phyloP scores from a whole-genome alignment of 768 basidiomycete species.

The Lactarius pseudohatsudake region DNA sequence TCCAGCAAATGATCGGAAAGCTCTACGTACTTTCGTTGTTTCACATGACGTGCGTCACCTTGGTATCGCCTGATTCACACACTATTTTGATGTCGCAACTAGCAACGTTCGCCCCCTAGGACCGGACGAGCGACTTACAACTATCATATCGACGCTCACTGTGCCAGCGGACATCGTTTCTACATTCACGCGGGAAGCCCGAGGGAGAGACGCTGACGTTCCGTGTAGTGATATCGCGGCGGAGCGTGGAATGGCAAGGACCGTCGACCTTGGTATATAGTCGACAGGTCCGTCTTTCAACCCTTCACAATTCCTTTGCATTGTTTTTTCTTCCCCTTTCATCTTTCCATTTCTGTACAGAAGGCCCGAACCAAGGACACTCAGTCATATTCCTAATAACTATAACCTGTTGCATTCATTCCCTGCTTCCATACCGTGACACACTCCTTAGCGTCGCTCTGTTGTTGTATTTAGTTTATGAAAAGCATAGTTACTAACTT shows the following conservation, averaged over 20 bases:
- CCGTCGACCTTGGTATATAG: background rate
- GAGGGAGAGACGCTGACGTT: background rate
- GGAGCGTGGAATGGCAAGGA: background rate
- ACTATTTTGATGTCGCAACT: background rate
- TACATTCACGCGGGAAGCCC: background rate
- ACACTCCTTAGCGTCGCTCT: too few species aligned
- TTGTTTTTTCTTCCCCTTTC: background rate
- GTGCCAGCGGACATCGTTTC: conserved; percentile 1
- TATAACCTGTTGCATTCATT: too few species aligned
- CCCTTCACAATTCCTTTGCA: too few species aligned
- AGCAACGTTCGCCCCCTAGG: background rate
- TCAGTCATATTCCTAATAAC: background rate
- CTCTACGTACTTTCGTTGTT: conserved; percentile 20
- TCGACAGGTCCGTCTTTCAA: background rate
- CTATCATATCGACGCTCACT: conserved; percentile 10
- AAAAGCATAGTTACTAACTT: too few species aligned
- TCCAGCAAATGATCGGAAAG: conserved; percentile 16
- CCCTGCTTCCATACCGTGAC: background rate
- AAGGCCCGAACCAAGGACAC: background rate
- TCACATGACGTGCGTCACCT: conserved; percentile 12
- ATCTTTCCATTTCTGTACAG: background rate
- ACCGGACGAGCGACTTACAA: background rate
- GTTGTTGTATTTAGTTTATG: too few species aligned
- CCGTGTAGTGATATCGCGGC: background rate
- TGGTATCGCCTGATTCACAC: too few species aligned